These are phyloP conservation scores for Schizosaccharomyces lindneri DNA, from an alignment of 805 yeast genomes.

Conservation along the genomic window DNA sequence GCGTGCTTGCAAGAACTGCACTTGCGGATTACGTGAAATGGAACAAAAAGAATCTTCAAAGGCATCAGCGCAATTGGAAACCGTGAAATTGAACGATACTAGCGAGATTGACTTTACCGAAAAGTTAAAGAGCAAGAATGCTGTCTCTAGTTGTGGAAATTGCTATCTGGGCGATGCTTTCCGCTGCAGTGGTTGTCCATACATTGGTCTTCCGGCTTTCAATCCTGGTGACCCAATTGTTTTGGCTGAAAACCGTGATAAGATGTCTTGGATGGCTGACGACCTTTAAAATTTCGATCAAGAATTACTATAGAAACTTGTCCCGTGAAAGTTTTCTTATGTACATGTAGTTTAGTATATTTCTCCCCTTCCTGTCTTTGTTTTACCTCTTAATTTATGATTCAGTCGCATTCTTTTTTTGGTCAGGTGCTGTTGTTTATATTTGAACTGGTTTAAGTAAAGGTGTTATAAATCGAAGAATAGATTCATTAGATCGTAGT, in stretches of 20 bases:
- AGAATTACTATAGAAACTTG: not conserved
- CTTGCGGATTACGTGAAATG: conserved; percentile 79
- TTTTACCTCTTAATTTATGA: no score
- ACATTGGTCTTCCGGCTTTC: conserved; percentile 88
- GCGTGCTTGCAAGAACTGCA: conserved; percentile 93
- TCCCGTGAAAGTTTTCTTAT: no score
- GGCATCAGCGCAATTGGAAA: conserved; percentile 18
- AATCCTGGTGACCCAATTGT: conserved; percentile 86
- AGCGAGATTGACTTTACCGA: conserved; percentile 85
- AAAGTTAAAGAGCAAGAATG: conserved; percentile 42
- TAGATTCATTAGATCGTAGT: no score
- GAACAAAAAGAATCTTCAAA: conserved; percentile 21
- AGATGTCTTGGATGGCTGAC: conserved; percentile 29
- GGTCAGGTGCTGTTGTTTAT: no score
- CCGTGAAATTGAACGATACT: conserved; percentile 35
- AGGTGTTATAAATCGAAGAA: no score
- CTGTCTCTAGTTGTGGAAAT: conserved; percentile 83
- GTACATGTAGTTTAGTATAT: no score
- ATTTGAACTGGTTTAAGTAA: no score
- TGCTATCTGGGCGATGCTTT: conserved; percentile 96
- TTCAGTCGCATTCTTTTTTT: no score
- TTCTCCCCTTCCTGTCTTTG: no score
- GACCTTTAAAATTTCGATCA: conserved; percentile 23
- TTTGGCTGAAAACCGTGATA: conserved; percentile 20
- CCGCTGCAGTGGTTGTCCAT: conserved; percentile 96